Base-by-base conservation (phyloP, 345 rosid genomes). In the Melaleuca alternifolia region DNA sequence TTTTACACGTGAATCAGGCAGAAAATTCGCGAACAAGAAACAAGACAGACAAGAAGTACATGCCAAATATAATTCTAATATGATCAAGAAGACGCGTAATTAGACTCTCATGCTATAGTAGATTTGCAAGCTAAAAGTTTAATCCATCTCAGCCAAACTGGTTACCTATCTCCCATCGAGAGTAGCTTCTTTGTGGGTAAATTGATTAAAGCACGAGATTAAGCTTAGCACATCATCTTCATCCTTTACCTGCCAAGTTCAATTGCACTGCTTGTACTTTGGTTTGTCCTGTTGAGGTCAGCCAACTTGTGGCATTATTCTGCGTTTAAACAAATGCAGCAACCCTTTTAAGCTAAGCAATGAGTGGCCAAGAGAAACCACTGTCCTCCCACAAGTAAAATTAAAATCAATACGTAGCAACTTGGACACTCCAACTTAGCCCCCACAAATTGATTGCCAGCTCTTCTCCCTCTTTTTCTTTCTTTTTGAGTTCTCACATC, bases 401-500 rank as follows among this genome's bases (percentile, higher is more conserved):
- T 33, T 65, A 65, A 65, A 65, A 65, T 83, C 44, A 51, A 37
- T 20, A 50, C 15, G 84, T 15, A 28, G 41, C 53, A 83, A 23
- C 83, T 82, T 88, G 91, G 93, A 88, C 93, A 92, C 59, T 5
- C 54, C 54, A 51, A 16, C 85, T 37, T 37, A 1, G 26, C 85
- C 46, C 57, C 85, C 85, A 83, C 85, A 16, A 6, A 21, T 54
- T 28, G 57, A 51, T 51, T 52, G 61, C 59, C 57, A 51, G 20
- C 59, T 83, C 51, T 83, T 54, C 57, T 52, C 57, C 85, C 44
- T 83, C 46, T n/a, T 83, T 33, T 51, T 83, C 14, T n/a, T n/a
- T 51, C 44, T 50, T 33, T 83, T 83, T 83, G 44, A 54, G 50
- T 53, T 24, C 85, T 51, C 85, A 54, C 4, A 52, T 71, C 48